These are phyloP conservation scores for Ceriops zippeliana DNA, from an alignment of 345 rosid species.

Conservation along the genomic window DNA sequence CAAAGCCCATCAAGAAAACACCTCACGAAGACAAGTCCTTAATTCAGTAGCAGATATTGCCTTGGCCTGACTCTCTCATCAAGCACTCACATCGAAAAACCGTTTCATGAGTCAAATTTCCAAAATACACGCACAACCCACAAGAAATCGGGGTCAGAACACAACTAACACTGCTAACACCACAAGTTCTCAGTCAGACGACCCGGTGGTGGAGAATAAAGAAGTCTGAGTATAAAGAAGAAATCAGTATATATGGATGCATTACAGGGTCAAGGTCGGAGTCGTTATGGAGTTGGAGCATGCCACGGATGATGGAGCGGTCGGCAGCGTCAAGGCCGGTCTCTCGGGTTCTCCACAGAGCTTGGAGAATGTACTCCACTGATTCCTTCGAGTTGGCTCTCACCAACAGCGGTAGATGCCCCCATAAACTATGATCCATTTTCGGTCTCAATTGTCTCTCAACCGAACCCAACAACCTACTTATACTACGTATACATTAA, in stretches of 20 bases:
- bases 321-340: constrained; percentile 55
- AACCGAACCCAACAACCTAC: neutral
- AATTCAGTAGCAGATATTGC: too few species aligned
- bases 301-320: constrained; percentile 45
- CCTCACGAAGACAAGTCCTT: too few species aligned
- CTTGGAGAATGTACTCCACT: constrained; percentile 52
- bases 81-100: too few species aligned
- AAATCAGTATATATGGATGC: neutral
- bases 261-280: constrained; percentile 63
- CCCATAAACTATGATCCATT: constrained; percentile 56
- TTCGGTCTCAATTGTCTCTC: neutral
- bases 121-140: too few species aligned
- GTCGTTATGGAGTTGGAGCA: constrained; percentile 56
- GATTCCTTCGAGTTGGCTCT: constrained; percentile 59
- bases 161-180: too few species aligned
- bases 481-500: neutral
- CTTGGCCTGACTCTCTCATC: too few species aligned
- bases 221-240: neutral
- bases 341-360: constrained; percentile 58
- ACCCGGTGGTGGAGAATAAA: neutral
- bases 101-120: too few species aligned
- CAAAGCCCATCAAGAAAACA: too few species aligned
- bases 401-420: constrained; percentile 47
- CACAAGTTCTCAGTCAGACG: neutral
- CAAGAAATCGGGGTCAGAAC: too few species aligned